Evolutionary conservation across 192 early-diverging fungal species (phyloP), one percentile per base, ranked within the genome.

Genomic region (Allomyces macrogynus): DNA sequence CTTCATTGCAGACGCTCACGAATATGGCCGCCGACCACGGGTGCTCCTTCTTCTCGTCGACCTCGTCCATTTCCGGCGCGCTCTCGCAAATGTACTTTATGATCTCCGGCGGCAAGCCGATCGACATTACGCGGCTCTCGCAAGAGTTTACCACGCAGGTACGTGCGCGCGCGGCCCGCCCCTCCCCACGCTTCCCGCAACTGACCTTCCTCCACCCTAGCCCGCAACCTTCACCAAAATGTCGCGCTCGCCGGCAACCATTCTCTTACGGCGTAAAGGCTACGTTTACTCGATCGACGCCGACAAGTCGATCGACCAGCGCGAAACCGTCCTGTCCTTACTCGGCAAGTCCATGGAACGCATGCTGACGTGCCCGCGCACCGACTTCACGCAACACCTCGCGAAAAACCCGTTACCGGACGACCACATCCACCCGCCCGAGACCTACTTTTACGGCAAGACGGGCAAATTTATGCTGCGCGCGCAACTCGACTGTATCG

Each of bases 311-410:
- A 79, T 81, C 63, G 84, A 86, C 67, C 79, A 83, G 14, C 67
- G 79, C 23, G 82, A 84, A 62, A 89, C 77, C 18, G 80, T 92
- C 11, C 72, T 96, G 64, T 85, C 82, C 71, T 67, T 81, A 3
- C 69, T 92, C 74, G 93, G 93, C 10, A 88, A 87, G 67, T 87
- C 89, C 10, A 79, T 96, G 74, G 93, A 96, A 68, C 87, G 86
- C 72, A 79, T 92, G 71, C 67, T 96, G 62, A 92, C 90, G 0
- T 73, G 76, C 9, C 69, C 77, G 24, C 84, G 81, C 4, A 32
- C 67, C 11, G 86, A 90, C 64, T 95, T 87, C 71, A 76, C 44
- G 54, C 62, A 67, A 20, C 69, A 64, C n/a, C 64, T 63, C 44
- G 54, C 66, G 10, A 68, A 63, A 24, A 60, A 61, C 42, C 18